A percentile compares a stretch with the other conserved stretches of the same genome.
phyloP scores from a whole-genome alignment of 1,284 basidiomycete genomes.

The Fomitiporia mediterranea region DNA sequence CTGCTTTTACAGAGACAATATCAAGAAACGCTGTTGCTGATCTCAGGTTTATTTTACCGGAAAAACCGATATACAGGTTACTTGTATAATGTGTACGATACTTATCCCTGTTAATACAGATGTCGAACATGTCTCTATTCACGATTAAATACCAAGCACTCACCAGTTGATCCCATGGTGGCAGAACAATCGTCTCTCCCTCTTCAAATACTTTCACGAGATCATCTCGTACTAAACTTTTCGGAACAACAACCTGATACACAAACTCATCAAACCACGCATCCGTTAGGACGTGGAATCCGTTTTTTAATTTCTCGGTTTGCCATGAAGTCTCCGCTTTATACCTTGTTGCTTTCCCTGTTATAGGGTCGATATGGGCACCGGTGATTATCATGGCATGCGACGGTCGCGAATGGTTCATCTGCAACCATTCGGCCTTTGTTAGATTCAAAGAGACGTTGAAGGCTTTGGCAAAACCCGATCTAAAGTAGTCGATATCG shows the following conservation, averaged over 20 bases:
- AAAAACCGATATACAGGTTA: too few species aligned
- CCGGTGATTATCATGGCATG: constrained; percentile 93
- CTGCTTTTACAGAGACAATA: too few species aligned
- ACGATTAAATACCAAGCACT: too few species aligned
- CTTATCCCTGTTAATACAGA: too few species aligned
- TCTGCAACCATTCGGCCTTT: constrained; percentile 82
- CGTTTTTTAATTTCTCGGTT: constrained; percentile 73
- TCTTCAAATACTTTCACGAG: constrained; percentile 77
- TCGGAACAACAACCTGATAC: constrained; percentile 86
- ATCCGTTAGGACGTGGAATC: constrained; percentile 90
- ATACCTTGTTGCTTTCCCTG: constrained; percentile 78
- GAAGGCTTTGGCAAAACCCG: constrained; percentile 47
- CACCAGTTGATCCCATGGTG: constrained; percentile 91
- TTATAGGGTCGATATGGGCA: constrained; percentile 74
- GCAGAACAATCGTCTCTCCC: constrained; percentile 60
- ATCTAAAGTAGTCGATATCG: constrained; percentile 81
- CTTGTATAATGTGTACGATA: too few species aligned
- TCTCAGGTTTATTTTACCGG: too few species aligned
- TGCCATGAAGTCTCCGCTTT: constrained; percentile 97
- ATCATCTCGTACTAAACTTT: constrained; percentile 71
- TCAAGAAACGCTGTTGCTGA: too few species aligned
- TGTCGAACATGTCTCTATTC: too few species aligned
- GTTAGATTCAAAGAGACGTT: constrained; percentile 53
- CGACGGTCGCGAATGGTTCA: constrained; percentile 84
- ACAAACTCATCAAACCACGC: constrained; percentile 91